Conservation (phyloP, 345 rosid genomes). For the Eucalyptus marginata region DNA sequence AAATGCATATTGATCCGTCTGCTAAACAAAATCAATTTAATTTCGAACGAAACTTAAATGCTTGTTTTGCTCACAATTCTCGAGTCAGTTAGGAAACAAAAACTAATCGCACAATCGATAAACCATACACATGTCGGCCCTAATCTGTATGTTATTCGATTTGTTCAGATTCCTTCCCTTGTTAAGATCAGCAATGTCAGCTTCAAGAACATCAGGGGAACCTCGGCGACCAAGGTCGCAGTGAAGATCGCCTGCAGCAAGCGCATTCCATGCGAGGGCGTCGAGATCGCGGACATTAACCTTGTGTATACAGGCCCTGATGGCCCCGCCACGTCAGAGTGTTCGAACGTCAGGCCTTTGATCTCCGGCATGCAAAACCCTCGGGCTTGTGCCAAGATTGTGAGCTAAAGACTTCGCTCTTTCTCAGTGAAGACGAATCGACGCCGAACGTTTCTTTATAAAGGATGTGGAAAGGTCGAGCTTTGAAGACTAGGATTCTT, state of each 20-base stretch:
- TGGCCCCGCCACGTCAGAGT: background rate
- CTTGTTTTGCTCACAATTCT: background rate
- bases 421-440: background rate
- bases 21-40: no score
- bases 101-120: background rate
- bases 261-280: conserved; percentile 11
- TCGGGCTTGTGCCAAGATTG: background rate
- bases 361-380: background rate
- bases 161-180: background rate
- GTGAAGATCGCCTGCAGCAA: conserved; percentile 40
- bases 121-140: background rate
- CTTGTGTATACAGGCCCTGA: background rate
- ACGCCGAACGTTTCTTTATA: background rate
- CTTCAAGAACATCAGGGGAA: conserved; percentile 40
- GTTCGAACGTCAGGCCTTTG: background rate
- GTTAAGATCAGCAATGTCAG: conserved; percentile 17
- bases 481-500: background rate
- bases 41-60: background rate
- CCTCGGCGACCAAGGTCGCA: conserved; percentile 20
- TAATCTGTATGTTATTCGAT: background rate
- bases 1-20: no score
- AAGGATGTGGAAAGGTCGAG: background rate
- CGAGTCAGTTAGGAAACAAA: background rate
- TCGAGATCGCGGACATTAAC: background rate
- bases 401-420: background rate